Evolutionary conservation across 192 early-diverging fungal genomes (phyloP), one percentile per base, ranked within the genome.

Genomic region (Diversispora epigaea): DNA sequence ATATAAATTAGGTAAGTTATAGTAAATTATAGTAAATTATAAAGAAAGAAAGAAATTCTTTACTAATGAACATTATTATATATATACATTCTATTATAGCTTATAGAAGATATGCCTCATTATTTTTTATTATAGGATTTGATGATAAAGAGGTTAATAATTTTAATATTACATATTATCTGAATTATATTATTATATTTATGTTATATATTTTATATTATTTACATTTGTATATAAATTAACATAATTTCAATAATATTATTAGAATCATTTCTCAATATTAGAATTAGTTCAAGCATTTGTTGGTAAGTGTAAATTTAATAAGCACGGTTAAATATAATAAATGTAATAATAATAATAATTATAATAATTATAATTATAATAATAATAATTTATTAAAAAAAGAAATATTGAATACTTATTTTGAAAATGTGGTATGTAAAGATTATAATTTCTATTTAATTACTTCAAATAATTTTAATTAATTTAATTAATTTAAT

Each of bases 391-490:
- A 17, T 10, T 54, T 54, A 4, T 11, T 54, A 79, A n/a, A n/a
- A n/a, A n/a, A n/a, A n/a, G 81, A 82, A 67, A 67, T 75, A 49
- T 63, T 82, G 44, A 75, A 82, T 43, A 69, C 46, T 6, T 77
- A 82, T 54, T 82, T 82, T 77, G 81, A 82, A 22, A 82, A 77
- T 40, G 78, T 82, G 71, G 81, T 82, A 75, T 62, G 76, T 73
- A n/a, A 21, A 6, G 41, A 14, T 44, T 41, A 21, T 15, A 32
- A 44, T 61, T 50, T 15, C 44, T 49, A 41, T 45, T 19, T 60
- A 49, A 58, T 19, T 44, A 3, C 14, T 44, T 58, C 47, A 41
- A n/a, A 64, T 54, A 40, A 43, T 54, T 0, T 54, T 17, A 4
- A 17, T 54, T 54, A 17, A 54, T 17, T 22, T 39, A 43, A 32